Base-by-base conservation (phyloP, 805 yeast species). In the Jamesozyma piceae region DNA sequence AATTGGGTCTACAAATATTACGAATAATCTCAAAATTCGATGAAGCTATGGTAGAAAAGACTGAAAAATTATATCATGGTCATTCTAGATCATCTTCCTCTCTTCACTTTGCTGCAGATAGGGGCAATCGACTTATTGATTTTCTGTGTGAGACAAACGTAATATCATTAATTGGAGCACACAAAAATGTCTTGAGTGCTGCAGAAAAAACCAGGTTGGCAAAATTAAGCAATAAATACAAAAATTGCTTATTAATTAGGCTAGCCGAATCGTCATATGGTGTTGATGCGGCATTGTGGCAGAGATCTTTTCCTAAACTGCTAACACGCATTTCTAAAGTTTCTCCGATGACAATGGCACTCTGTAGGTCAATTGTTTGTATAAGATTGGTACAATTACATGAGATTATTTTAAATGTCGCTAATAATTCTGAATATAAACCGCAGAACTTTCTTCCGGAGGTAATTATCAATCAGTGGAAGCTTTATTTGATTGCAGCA, bases 281-380 rank as follows among this genome's bases (percentile, higher is more conserved):
- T 1, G 89, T 92, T 9, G 98, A 92, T 64, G 80, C 95, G 1
- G 95, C 97, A 0, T 66, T 92, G n/a, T 92, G 98, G 98, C 82
- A 90, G 53, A 74, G 95, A 47, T 74, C 82, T 1, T 88, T 84
- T 53, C 97, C 97, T 2, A 74, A 73, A 30, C 65, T 92, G 2
- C 64, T 92, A 34, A 78, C 74, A 28, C 69, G 77, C 1, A 77
- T 92, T 45, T 87, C 85, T 47, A 84, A 78, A 46, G 73, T 72
- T 38, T 88, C 95, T 54, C 97, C 98, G 0, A 80, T 90, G 57
- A 90, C 95, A 0, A 87, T 90, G 62, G 98, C 97, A 0, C 68
- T 92, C 43, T 87, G 95, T 48, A 75, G 99, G 8, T 82, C 95
- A 2, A 80, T 85, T 47, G 94, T 92, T 8, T 90, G 97, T 62